Evolutionary conservation across 2,329 filamentous ascomycete genomes (phyloP), one percentile per base, ranked within the genome.

Genomic region (Arthrinium puccinioides): DNA sequence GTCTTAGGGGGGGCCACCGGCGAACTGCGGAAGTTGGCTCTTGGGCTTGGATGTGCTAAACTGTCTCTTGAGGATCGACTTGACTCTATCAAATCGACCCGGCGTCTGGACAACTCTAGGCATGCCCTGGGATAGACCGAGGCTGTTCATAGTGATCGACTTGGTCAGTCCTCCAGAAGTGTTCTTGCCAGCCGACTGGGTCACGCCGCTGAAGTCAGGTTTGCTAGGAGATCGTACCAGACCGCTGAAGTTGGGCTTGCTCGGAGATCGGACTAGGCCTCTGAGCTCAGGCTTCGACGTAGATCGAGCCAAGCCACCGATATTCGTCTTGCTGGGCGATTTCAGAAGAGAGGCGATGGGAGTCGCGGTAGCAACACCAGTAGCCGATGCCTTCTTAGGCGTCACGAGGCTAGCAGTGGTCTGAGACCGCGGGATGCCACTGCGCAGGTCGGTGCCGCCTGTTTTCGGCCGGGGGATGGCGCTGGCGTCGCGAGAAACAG

Each of bases 301-400:
- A 44, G 63, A 70, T 52, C 48, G 68, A 49, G 52, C 60, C 43
- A 57, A 51, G 34, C 49, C 58, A 15, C 52, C 46, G 16, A 67
- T 42, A 20, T 60, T 59, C 14, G 66, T 64, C 51, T 74, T 79
- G 18, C 70, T 70, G 8, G 75, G 61, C 9, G 76, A 76, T 32
- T 69, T 74, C 21, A 72, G 66, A 53, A 76, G 69, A 14, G 65
- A 69, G 16, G 64, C 64, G 37, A 70, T 74, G 30, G 74, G 62
- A 7, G 69, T 65, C 46, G 69, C 78, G 38, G 70, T 62, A 32
- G 31, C 24, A 23, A 72, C 63, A 29, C 82, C 79, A 23, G 79
- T 76, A 36, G 85, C 59, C 1, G 84, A 87, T 7, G 86, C 68
- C 56, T 87, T 87, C 8, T 85, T 92, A 0, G 88, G 87, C 6